Base-by-base conservation (phyloP, 768 basidiomycete species). In the Termitomyces sp. region DNA sequence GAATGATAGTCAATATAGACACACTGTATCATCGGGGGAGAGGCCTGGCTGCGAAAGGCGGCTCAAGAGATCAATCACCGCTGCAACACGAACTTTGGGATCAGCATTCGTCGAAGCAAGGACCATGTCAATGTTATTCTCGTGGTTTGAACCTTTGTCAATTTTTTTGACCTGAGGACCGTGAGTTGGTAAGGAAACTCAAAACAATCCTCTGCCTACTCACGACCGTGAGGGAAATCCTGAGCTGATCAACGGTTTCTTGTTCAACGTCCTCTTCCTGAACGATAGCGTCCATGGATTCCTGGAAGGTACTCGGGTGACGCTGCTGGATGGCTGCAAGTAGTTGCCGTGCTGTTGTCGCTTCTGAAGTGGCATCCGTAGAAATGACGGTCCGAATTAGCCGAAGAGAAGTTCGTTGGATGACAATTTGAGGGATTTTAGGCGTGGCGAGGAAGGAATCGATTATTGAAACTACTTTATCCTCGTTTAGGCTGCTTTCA, bases 291-390 rank as follows among this genome's bases (percentile, higher is more conserved):
- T 80, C 73, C 7, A 79, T 76, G 10, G 69, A 71, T 5, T 70
- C 66, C 32, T 77, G 76, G 48, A 91, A 73, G 3, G 81, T 61
- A 0, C 72, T 64, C 0, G 86, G 81, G 64, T 89, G 76, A 20
- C 88, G 83, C 63, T 92, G 92, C 53, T 88, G 82, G 12, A 93
- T 68, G 26, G 75, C 72, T 9, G 79, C 76, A 37, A 94, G 74
- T 0, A 91, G 65, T 14, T 69, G 74, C 26, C 74, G 76, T 13
- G 72, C 63, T 13, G 62, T 39, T n/a, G 70, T 33, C 2, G 60
- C 50, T 16, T 64, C 54, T 2, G 62, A 50, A 22, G 66, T 55
- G 4, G 61, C 59, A 49, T 73, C 72, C 1, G 64, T 59, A 42
- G 71, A 58, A 1, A 76, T 45, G 8, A 63, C 63, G 40, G 65